Percentiles rank a stretch among this genome's conserved stretches.
phyloP scores from a whole-genome alignment of 1,139 yeast species.

The Yamadazyma dushanensis region DNA sequence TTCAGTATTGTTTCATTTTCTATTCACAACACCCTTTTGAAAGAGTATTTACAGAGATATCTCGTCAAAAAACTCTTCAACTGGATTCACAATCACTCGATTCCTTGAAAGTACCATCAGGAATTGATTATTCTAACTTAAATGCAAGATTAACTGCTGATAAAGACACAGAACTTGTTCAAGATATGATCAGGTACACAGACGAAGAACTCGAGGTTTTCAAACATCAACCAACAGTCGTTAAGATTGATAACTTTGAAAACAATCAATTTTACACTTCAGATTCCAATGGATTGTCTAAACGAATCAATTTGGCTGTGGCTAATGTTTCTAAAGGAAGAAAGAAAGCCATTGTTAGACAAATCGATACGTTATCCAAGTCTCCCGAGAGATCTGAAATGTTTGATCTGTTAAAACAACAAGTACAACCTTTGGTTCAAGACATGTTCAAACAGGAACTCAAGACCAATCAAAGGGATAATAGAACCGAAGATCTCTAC shows the following conservation, averaged over 20 bases:
- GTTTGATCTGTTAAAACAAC: not conserved
- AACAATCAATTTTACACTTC: conserved; percentile 5
- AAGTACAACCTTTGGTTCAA: conserved; percentile 2
- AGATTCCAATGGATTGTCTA: conserved; percentile 1
- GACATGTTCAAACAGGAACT: not conserved
- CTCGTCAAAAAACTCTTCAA: conserved; percentile 8
- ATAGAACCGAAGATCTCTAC: conserved; percentile 1
- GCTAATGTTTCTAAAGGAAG: not conserved
- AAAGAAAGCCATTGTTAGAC: not conserved
- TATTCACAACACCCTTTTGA: conserved; percentile 20
- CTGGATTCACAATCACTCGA: too few species aligned
- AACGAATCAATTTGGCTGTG: conserved; percentile 6
- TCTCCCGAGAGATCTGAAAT: not conserved
- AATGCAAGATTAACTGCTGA: conserved; percentile 11
- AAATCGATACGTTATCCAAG: not conserved
- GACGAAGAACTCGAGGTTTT: conserved; percentile 10
- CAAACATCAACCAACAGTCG: conserved; percentile 2
- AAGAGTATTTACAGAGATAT: conserved; percentile 16
- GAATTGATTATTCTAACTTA: not conserved
- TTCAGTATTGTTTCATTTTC: conserved; percentile 23
- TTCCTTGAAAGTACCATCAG: not conserved
- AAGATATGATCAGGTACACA: conserved; percentile 20
- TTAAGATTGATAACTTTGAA: conserved; percentile 6
- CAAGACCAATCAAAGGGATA: not conserved
- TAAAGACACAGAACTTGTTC: conserved; percentile 19